Base-by-base conservation (phyloP, 1,284 basidiomycete genomes). In the Vanrija humicola region DNA sequence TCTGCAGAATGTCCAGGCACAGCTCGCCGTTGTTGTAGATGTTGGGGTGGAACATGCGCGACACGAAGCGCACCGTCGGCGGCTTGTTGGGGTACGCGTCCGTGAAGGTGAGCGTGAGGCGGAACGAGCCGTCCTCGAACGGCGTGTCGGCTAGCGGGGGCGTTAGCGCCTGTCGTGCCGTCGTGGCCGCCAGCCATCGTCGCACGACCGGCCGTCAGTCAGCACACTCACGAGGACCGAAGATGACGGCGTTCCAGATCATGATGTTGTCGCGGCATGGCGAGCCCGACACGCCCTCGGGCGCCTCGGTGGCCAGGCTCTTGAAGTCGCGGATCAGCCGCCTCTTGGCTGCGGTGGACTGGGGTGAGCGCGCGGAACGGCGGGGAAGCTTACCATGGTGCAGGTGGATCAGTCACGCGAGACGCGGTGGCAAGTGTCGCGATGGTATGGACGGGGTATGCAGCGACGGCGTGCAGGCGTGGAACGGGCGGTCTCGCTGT, bases 201-300 rank as follows among this genome's bases (percentile, higher is more conserved):
- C 16, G 38, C 38, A 40, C 28, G 10, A 7, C 28, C 28, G 6
- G 6, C 28, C 28, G 28, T 7, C 28, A 10, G 21, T 23, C 21
- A 12, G 19, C 42, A 40, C 8, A 79, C 86, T 67, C 57, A 91
- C 93, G 88, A 76, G 95, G 95, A 0, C 95, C 95, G 72, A 98
- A 98, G 65, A 98, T 98, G 63, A 98, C 95, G 2, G 95, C 95
- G 71, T 98, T 98, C 95, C 95, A 98, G 12, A 98, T 82, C 90
- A 98, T 95, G 75, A 98, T 95, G 74, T 98, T 98, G 76, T 98
- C 95, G 0, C 91, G 87, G 73, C 91, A 94, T 68, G 95, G 95
- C 64, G 91, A 93, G 25, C 95, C 95, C 14, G 90, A 94, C 66
- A 98, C 93, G 10, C 95, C 95, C 55, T 90, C 88, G 1, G 95